Conservation (phyloP, 768 basidiomycete species). For the Tulasnella sp. region DNA sequence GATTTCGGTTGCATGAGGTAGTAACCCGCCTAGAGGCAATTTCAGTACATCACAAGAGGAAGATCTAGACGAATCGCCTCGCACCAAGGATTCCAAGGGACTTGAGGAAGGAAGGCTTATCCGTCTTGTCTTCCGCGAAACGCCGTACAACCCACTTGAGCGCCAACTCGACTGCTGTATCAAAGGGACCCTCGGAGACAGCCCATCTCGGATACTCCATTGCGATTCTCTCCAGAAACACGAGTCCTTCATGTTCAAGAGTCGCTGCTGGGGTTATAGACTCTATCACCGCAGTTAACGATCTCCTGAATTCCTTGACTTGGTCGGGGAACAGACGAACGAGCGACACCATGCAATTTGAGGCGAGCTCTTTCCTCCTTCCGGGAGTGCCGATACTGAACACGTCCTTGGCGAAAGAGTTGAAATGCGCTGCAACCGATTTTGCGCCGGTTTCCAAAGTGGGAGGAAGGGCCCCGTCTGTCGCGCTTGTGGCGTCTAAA, state of each 20-base stretch:
- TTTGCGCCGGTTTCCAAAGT: not conserved
- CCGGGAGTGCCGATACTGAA: not conserved
- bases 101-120: conserved; percentile 20
- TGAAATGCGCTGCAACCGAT: not conserved
- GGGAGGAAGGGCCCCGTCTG: not conserved
- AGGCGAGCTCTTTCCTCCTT: not conserved
- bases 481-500: not conserved
- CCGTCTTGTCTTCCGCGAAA: conserved; percentile 39
- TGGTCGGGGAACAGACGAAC: conserved; percentile 7
- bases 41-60: not conserved
- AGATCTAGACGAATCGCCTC: not conserved
- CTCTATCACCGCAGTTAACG: not conserved
- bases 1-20: conserved; percentile 32
- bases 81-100: conserved; percentile 29
- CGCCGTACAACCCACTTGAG: conserved; percentile 53
- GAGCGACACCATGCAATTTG: conserved; percentile 10
- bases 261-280: not conserved
- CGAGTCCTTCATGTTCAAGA: not conserved
- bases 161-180: conserved; percentile 37
- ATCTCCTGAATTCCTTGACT: not conserved
- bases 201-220: conserved; percentile 2
- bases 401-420: not conserved
- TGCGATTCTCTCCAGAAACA: not conserved
- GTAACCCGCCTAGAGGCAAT: conserved; percentile 18
- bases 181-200: not conserved